Base-by-base conservation (phyloP, 129 eudicot species). In the Scalesia atractyloides region DNA sequence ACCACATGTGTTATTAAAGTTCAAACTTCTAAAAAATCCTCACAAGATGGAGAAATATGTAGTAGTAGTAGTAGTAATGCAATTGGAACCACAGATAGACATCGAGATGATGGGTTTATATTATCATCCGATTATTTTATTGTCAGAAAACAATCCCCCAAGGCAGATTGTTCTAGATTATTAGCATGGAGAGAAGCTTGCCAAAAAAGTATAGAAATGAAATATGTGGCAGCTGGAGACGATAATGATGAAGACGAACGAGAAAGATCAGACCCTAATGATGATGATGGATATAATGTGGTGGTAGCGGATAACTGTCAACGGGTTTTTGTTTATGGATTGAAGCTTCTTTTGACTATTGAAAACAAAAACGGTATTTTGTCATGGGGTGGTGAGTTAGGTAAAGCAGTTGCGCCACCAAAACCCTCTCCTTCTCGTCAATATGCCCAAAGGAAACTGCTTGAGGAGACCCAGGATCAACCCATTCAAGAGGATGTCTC, bases 121-220 rank as follows among this genome's bases (percentile, higher is more conserved):
- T 74, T 92, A 62, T 86, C 96, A 39, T 92, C 96, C 82, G 96
- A 89, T 75, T 92, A 89, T 70, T 92, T 92, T 44, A 92, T 95
- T n/a, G 83, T 92, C 80, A 86, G 98, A 83, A 85, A 81, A 80
- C 98, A 92, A 70, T 76, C 96, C 72, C 95, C 91, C 0, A 92
- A 87, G 73, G 98, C 98, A 67, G 98, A 89, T 58, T 89, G 91
- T 69, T 89, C 85, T 60, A 85, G 91, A 84, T 82, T 92, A 76
- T 78, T 92, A 69, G 82, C 86, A 47, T 92, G 98, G 98, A 96
- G 89, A 78, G 98, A 92, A 83, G 86, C 98, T 63, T 95, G 96
- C 78, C 87, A 89, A 75, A 92, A 84, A 84, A 87, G 84, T 78
- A 81, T 82, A 49, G 96, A 89, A 82, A 85, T 76, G 85, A 85